Percentiles rank a stretch among this genome's conserved stretches.
Conservation (phyloP, 495 filamentous ascomycete species). For the Tuber indicum region DNA sequence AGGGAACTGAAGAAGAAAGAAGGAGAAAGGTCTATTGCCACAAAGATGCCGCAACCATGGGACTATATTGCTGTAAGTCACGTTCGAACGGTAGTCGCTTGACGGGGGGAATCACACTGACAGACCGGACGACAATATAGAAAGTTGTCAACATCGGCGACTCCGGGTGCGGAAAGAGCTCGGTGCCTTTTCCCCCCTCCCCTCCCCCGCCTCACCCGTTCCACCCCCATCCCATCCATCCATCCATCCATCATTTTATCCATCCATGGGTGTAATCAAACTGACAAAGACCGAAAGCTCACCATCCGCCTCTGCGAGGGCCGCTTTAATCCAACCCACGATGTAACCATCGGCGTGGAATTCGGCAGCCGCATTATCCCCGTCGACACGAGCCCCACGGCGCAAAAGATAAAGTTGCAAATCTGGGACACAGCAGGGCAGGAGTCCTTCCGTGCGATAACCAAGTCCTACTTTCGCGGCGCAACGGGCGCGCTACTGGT, state of each 20-base stretch:
- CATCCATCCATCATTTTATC: neutral
- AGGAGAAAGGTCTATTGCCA: slow-evolving; percentile 25
- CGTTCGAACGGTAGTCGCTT: neutral
- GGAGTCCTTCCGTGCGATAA: slow-evolving; percentile 74
- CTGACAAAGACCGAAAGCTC: slow-evolving; percentile 49
- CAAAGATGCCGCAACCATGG: slow-evolving; percentile 71
- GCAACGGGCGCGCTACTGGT: slow-evolving; percentile 87
- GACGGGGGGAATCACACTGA: slow-evolving; percentile 9
- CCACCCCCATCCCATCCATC: neutral
- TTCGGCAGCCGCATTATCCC: slow-evolving; percentile 92
- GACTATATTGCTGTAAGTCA: slow-evolving; percentile 73
- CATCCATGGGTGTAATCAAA: slow-evolving; percentile 8
- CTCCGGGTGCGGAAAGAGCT: slow-evolving; percentile 84
- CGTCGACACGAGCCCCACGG: slow-evolving; percentile 55
- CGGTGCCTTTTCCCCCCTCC: slow-evolving; percentile 17
- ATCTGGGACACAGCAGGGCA: slow-evolving; percentile 97
- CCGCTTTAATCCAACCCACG: slow-evolving; percentile 83
- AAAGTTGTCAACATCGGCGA: slow-evolving; percentile 98
- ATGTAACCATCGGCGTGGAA: slow-evolving; percentile 97
- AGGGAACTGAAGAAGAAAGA: neutral
- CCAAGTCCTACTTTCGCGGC: slow-evolving; percentile 89
- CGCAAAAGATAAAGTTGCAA: slow-evolving; percentile 57
- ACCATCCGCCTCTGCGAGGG: slow-evolving; percentile 96
- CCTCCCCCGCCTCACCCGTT: neutral
- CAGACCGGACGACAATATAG: slow-evolving; percentile 12